Evolutionary conservation across 2,329 filamentous ascomycete genomes (phyloP), one percentile per base, ranked within the genome.

Genomic region (Orbilia quercus): DNA sequence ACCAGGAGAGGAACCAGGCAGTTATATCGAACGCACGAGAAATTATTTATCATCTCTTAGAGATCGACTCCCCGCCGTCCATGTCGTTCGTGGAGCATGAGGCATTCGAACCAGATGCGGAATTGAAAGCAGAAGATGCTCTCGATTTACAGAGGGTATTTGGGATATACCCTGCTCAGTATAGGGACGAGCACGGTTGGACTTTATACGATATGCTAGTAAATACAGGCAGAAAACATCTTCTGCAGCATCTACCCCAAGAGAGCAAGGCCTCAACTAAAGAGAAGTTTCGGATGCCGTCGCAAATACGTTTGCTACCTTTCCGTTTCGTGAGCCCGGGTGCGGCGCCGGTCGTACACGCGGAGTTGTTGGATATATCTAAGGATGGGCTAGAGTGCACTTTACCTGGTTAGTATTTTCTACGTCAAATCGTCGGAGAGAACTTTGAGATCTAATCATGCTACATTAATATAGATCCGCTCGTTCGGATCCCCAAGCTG

Each of bases 111-210:
- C 14, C 7, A 7, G 6, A 45, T n/a, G 1, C 20, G 11, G 16
- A 34, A 4, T 3, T 34, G 2, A n/a, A 48, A 16, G 11, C 11
- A 12, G 28, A 50, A 34, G 16, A 50, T 20, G 16, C 38, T 9
- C 25, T 62, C 1, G 57, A 62, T 20, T n/a, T 62, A 16, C 18
- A 40, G 1, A 38, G 23, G n/a, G 2, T 62, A 45, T 59, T 59
- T 47, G 40, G 18, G 5, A 7, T 38, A 45, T 62, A 36, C 44
- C 5, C 12, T 23, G 7, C 7, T 50, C 18, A 4, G 1, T 62
- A 50, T 40, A 36, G 28, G 18, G 57, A 62, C 31, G 4, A 48
- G 7, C 57, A 62, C 16, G 57, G 57, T 3, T 62, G 57, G 57
- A 38, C 57, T 4, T 3, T 40, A 2, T 50, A 38, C 12, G 57